A percentile compares a stretch with the other conserved stretches of the same genome.
Evolutionary conservation across 2,329 filamentous ascomycete genomes (phyloP).

Genomic region (Aspergillus neotritici): DNA sequence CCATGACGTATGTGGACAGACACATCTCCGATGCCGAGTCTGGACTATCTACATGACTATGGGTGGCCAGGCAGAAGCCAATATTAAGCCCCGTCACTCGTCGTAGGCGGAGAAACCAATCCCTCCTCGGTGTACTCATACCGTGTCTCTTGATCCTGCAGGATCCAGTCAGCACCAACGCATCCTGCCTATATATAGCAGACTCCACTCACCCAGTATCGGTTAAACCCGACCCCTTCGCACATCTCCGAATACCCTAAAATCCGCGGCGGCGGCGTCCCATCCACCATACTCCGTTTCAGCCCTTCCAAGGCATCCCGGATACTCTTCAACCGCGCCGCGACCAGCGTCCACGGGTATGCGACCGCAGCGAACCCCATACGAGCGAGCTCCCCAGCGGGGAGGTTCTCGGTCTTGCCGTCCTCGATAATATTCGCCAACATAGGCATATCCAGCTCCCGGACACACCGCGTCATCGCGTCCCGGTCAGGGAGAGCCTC

Average conservation of each 20-base stretch:
- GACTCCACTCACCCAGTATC: constrained; percentile 35
- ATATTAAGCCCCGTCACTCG: too few species aligned
- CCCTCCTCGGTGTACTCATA: constrained; percentile 17
- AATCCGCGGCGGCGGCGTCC: constrained; percentile 41
- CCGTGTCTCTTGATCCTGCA: constrained; percentile 15
- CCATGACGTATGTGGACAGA: too few species aligned
- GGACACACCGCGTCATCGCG: constrained; percentile 36
- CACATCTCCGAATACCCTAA: constrained; percentile 43
- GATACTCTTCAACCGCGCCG: constrained; percentile 40
- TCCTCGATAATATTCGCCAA: constrained; percentile 45
- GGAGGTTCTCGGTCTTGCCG: constrained; percentile 39
- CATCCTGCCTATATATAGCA: neutral
- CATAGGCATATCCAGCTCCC: constrained; percentile 36
- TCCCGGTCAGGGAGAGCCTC: constrained; percentile 43
- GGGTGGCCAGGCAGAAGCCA: too few species aligned
- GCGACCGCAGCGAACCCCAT: constrained; percentile 40
- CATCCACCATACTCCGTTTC: constrained; percentile 40
- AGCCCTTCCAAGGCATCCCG: constrained; percentile 29
- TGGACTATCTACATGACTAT: too few species aligned
- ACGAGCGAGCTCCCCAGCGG: constrained; percentile 34
- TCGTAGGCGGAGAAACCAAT: neutral
- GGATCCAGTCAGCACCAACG: constrained; percentile 18
- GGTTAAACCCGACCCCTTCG: constrained; percentile 43
- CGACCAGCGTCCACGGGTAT: constrained; percentile 44
- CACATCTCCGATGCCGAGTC: too few species aligned